phyloP scores from a whole-genome alignment of 768 basidiomycete species.

The Boletellus emodensis region DNA sequence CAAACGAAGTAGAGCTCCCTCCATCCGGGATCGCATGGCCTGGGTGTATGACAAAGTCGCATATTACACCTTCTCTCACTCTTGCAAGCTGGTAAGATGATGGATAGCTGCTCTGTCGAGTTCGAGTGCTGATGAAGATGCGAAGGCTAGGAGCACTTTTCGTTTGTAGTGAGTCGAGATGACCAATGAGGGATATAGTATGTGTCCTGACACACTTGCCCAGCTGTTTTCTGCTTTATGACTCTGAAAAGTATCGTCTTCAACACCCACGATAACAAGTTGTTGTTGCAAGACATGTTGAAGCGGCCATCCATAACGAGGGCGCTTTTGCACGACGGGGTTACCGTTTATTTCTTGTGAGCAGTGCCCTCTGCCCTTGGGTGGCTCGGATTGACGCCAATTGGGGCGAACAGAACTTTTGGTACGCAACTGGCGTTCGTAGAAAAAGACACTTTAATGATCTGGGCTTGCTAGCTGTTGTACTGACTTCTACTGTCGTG shows the following conservation, averaged over 20 bases:
- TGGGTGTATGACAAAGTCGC: conserved; percentile 12
- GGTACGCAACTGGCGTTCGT: conserved; percentile 1
- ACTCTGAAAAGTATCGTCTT: conserved; percentile 13
- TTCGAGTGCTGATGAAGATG: background rate
- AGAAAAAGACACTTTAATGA: background rate
- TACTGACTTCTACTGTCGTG: conserved; percentile 18
- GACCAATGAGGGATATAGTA: background rate
- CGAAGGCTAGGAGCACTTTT: conserved; percentile 17
- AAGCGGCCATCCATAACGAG: background rate
- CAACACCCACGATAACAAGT: background rate
- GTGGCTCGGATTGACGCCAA: background rate
- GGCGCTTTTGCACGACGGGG: conserved; percentile 9
- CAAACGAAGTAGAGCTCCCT: conserved; percentile 10
- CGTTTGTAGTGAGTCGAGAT: conserved; percentile 14
- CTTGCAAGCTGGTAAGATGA: conserved; percentile 21
- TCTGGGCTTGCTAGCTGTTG: conserved; percentile 1
- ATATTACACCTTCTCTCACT: conserved; percentile 12
- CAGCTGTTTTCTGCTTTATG: conserved; percentile 17
- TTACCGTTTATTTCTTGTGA: conserved; percentile 18
- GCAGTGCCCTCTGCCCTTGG: background rate
- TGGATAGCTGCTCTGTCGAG: background rate
- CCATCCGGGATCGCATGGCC: conserved; percentile 14
- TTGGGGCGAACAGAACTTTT: conserved; percentile 12
- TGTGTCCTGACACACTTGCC: background rate
- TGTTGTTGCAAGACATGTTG: background rate